Evolutionary conservation across 75 land plant species (phyloP).

Genomic region (Sequoiadendron giganteum): DNA sequence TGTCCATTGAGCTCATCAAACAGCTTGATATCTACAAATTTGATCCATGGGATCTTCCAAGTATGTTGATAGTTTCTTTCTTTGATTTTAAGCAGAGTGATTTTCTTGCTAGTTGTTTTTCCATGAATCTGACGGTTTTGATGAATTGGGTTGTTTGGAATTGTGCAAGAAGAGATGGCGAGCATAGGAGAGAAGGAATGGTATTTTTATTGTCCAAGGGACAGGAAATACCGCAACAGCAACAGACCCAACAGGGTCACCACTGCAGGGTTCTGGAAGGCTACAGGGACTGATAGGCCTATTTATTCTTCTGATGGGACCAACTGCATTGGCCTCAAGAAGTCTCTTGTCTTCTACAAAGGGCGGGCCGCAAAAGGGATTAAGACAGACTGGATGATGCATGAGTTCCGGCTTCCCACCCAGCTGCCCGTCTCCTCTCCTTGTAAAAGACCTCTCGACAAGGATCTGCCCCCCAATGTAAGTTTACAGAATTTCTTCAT

Average conservation of each 20-base stretch:
- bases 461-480: slow-evolving; percentile 44
- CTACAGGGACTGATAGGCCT: slow-evolving; percentile 69
- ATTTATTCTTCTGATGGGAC: slow-evolving; percentile 57
- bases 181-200: slow-evolving; percentile 61
- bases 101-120: not conserved
- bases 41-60: slow-evolving; percentile 71
- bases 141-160: not conserved
- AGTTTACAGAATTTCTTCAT: not conserved
- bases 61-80: slow-evolving; percentile 21
- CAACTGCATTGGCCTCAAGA: slow-evolving; percentile 66
- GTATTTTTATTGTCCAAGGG: slow-evolving; percentile 68
- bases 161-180: slow-evolving; percentile 32
- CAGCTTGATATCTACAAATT: slow-evolving; percentile 61
- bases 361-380: slow-evolving; percentile 71
- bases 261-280: slow-evolving; percentile 75
- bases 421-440: slow-evolving; percentile 15
- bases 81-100: not conserved
- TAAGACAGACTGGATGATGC: slow-evolving; percentile 85
- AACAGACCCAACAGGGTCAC: slow-evolving; percentile 70
- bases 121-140: not conserved
- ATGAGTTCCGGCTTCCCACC: slow-evolving; percentile 63
- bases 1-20: slow-evolving; percentile 54
- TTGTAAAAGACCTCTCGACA: slow-evolving; percentile 30
- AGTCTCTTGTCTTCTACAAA: slow-evolving; percentile 70
- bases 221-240: slow-evolving; percentile 64